Conservation (phyloP, 108 stramenopile genomes). For the Conticribra weissflogii region DNA sequence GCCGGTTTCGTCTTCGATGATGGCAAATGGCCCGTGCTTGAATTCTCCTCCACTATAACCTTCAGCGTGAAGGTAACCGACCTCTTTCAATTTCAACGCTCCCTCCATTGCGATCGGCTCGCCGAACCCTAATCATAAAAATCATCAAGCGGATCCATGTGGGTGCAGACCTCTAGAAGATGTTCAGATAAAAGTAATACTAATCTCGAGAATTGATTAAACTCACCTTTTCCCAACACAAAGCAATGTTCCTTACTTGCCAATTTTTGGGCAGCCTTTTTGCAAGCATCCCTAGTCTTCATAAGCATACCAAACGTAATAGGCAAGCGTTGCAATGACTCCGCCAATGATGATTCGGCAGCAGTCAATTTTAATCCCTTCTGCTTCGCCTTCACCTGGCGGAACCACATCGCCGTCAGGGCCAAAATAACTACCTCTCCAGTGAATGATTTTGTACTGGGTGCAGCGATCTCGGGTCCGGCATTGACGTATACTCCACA, state of each 20-base stretch:
- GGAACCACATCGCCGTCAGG: constrained; percentile 79
- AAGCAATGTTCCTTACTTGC: constrained; percentile 74
- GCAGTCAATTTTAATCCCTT: constrained; percentile 39
- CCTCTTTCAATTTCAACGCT: constrained; percentile 90
- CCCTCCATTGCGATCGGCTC: constrained; percentile 87
- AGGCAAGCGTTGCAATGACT: constrained; percentile 80
- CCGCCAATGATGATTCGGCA: constrained; percentile 51
- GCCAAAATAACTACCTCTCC: constrained; percentile 86
- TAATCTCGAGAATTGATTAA: neutral
- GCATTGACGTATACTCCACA: constrained; percentile 89
- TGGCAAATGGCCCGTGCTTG: constrained; percentile 89
- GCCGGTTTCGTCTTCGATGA: constrained; percentile 75
- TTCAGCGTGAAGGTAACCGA: constrained; percentile 88
- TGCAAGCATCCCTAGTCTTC: constrained; percentile 66
- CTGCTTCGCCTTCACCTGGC: constrained; percentile 59
- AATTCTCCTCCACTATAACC: constrained; percentile 91
- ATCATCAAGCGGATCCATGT: neutral
- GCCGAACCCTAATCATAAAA: constrained; percentile 45
- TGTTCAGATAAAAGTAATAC: neutral
- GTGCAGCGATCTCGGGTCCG: constrained; percentile 85
- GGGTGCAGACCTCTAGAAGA: neutral
- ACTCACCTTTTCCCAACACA: constrained; percentile 79
- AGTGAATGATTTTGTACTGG: constrained; percentile 91
- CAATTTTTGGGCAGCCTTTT: constrained; percentile 59
- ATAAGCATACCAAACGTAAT: constrained; percentile 90